Conservation (phyloP, 2,329 filamentous ascomycete species). For the Cephalotrichum gorgonifer region DNA sequence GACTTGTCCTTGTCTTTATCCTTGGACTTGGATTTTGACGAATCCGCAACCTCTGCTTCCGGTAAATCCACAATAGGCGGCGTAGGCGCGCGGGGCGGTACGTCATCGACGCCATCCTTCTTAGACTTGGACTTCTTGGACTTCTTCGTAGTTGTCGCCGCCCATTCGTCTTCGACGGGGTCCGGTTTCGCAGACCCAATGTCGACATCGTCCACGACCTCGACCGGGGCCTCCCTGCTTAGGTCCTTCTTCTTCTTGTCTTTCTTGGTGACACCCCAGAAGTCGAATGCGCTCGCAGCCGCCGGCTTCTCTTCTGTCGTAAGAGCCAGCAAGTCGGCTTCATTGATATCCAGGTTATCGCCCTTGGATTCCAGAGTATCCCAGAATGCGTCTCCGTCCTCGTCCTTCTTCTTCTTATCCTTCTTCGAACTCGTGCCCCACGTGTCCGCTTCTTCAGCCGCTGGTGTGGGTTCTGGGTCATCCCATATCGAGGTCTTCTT, state of each 20-base stretch:
- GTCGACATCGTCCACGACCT: slow-evolving; percentile 33
- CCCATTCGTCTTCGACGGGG: slow-evolving; percentile 34
- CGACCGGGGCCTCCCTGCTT: slow-evolving; percentile 35
- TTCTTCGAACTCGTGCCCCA: slow-evolving; percentile 12
- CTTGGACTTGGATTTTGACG: slow-evolving; percentile 28
- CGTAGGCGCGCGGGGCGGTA: slow-evolving; percentile 33
- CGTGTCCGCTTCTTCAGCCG: slow-evolving; percentile 5
- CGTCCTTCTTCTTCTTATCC: slow-evolving; percentile 23
- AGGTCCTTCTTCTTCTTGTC: slow-evolving; percentile 37
- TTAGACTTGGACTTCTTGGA: slow-evolving; percentile 34
- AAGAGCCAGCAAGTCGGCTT: slow-evolving; percentile 9
- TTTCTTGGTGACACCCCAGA: slow-evolving; percentile 27
- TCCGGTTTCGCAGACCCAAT: slow-evolving; percentile 36
- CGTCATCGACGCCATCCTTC: slow-evolving; percentile 26
- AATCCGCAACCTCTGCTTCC: slow-evolving; percentile 26
- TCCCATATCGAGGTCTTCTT: slow-evolving; percentile 16
- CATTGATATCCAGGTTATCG: slow-evolving; percentile 8
- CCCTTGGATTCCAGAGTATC: slow-evolving; percentile 17
- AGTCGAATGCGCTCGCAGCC: slow-evolving; percentile 8
- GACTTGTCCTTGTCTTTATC: slow-evolving; percentile 29
- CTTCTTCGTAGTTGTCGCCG: slow-evolving; percentile 12
- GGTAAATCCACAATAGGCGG: slow-evolving; percentile 31
- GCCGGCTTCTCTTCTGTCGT: slow-evolving; percentile 15
- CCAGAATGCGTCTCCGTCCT: slow-evolving; percentile 15
- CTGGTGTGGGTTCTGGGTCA: slow-evolving; percentile 13